Conservation (phyloP, 2,329 filamentous ascomycete genomes). For the Phaeosphaeria sp. region DNA sequence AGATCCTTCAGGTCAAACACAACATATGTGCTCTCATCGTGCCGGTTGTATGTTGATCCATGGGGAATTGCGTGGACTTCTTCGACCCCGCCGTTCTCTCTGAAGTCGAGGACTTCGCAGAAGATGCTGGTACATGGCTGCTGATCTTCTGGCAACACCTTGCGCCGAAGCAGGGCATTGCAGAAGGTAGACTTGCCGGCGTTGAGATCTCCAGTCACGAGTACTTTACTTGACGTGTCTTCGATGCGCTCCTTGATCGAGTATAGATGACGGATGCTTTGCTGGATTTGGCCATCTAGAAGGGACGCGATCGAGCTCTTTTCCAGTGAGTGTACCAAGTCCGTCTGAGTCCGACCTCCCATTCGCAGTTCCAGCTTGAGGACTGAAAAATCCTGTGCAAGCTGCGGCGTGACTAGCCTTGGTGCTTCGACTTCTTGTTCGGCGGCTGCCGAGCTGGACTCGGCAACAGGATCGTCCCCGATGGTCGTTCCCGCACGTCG, state of each 20-base stretch:
- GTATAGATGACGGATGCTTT: constrained; percentile 89
- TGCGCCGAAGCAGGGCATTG: constrained; percentile 91
- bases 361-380: constrained; percentile 94
- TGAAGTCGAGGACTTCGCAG: constrained; percentile 92
- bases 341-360: constrained; percentile 82
- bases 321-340: constrained; percentile 92
- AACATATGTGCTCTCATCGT: constrained; percentile 93
- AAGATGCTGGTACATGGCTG: constrained; percentile 98
- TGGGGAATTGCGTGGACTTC: constrained; percentile 96
- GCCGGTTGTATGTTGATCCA: constrained; percentile 78
- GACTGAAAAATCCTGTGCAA: constrained; percentile 94
- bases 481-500: constrained; percentile 77
- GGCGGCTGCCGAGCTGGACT: constrained; percentile 75
- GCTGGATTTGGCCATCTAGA: constrained; percentile 90
- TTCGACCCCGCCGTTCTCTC: constrained; percentile 88
- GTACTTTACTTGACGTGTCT: constrained; percentile 94
- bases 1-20: constrained; percentile 80
- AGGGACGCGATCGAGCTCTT: constrained; percentile 89
- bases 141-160: constrained; percentile 94
- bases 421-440: constrained; percentile 66
- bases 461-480: constrained; percentile 63
- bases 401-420: constrained; percentile 86
- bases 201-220: constrained; percentile 95
- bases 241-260: constrained; percentile 92
- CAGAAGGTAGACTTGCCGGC: constrained; percentile 99